A percentile compares a stretch with the other conserved stretches of the same genome.
These are phyloP conservation scores for Fusarium sp. DNA, from an alignment of 2,329 filamentous ascomycete species.

Conservation along the genomic window DNA sequence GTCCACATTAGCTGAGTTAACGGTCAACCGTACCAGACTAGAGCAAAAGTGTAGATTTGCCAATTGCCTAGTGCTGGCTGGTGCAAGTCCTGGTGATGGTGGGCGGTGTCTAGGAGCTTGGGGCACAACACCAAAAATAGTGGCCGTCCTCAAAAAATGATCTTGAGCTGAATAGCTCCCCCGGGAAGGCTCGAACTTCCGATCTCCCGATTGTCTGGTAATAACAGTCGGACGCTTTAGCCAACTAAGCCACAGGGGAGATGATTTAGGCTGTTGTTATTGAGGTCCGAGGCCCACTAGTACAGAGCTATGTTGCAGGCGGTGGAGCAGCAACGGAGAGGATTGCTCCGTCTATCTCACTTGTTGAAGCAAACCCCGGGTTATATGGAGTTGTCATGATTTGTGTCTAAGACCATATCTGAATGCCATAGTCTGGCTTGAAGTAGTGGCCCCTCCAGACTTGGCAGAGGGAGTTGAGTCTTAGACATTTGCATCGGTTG, in stretches of 20 bases:
- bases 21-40: background rate
- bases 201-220: slow-evolving; percentile 49
- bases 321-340: background rate
- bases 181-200: slow-evolving; percentile 48
- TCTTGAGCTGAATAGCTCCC: slow-evolving; percentile 24
- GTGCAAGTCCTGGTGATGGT: background rate
- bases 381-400: background rate
- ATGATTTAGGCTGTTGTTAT: background rate
- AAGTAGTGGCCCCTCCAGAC: background rate
- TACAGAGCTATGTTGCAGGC: background rate
- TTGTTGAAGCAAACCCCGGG: background rate
- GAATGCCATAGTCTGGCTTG: background rate
- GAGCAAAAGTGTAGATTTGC: background rate
- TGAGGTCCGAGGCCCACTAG: background rate
- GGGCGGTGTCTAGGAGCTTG: background rate
- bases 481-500: background rate
- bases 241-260: slow-evolving; percentile 60
- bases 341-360: background rate
- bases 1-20: background rate
- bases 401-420: background rate
- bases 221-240: slow-evolving; percentile 70
- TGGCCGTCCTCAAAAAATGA: background rate
- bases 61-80: background rate
- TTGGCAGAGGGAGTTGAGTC: background rate
- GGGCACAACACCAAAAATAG: background rate